Base-by-base conservation (phyloP, 1,284 basidiomycete genomes). In the Naganishia liquefaciens region DNA sequence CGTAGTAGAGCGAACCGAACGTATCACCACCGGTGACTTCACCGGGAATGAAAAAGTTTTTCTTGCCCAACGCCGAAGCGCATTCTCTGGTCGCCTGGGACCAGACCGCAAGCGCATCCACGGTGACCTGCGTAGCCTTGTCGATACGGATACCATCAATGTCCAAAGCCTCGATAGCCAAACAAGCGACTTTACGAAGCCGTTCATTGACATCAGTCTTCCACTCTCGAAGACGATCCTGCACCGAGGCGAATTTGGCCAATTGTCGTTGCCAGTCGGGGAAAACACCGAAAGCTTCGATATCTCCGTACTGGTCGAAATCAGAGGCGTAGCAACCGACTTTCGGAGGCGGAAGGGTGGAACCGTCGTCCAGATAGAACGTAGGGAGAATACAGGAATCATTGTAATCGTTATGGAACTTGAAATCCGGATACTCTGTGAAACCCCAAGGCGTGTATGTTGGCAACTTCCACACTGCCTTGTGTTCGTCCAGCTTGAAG, bases 251-350 rank as follows among this genome's bases (percentile, higher is more conserved):
- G 78, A 94, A 94, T 77, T 95, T 95, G 71, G 90, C 86, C 30
- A 95, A 81, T 77, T 95, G 90, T 84, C 92, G 91, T 74, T 94
- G 84, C 89, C 80, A 81, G 73, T 81, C 80, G 46, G 79, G 79
- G 75, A 93, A 91, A 42, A 94, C 91, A 87, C 92, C 92, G 76
- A 95, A 95, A 68, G 92, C 92, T 77, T 94, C 92, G 84, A 91
- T 90, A 79, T 95, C 92, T 68, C 92, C 92, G 71, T 89, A 95
- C 69, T 93, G 91, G 78, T 95, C 92, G 72, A 94, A 93, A 68
- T 93, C 90, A 30, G 88, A 91, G 30, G 80, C 78, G 70, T 86
- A 82, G 76, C 92, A 95, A 27, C 91, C 91, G 44, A 83, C 81
- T 30, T 79, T 74, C 63, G 82, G 80, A 10, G 87, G 77, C 50